Evolutionary conservation across 148 eudicot genomes (phyloP).

Genomic region (Nepenthes mirabilis): DNA sequence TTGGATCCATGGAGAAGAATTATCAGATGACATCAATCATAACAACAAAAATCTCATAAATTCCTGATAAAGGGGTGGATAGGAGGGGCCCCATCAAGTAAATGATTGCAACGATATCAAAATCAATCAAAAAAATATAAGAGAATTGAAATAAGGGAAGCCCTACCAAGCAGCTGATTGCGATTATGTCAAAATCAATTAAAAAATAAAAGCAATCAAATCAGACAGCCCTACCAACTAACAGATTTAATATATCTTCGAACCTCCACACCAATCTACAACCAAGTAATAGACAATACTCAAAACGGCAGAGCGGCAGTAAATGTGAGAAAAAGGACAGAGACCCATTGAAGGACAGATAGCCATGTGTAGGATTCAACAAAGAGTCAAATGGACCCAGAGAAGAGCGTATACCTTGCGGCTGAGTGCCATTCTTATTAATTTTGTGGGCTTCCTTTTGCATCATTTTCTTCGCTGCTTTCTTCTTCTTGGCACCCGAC

Average conservation of each 20-base stretch:
- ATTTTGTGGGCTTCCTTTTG: slow-evolving; percentile 15
- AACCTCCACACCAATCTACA: no score
- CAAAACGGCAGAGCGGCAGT: background rate
- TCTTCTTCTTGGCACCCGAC: slow-evolving; percentile 45
- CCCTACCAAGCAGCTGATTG: slow-evolving; percentile 10
- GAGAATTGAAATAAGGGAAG: no score
- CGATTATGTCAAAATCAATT: slow-evolving; percentile 9
- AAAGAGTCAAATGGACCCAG: background rate
- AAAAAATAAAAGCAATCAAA: background rate
- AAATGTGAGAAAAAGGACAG: background rate
- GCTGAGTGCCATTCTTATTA: slow-evolving; percentile 15
- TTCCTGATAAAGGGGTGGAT: background rate
- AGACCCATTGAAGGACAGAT: slow-evolving; percentile 8
- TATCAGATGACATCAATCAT: slow-evolving; percentile 5
- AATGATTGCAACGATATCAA: slow-evolving; percentile 11
- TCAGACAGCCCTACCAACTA: no score
- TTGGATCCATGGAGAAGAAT: slow-evolving; percentile 25
- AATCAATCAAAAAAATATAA: background rate
- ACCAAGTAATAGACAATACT: background rate
- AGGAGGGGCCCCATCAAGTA: slow-evolving; percentile 3
- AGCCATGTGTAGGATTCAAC: background rate
- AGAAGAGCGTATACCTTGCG: slow-evolving; percentile 33
- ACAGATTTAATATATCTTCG: no score
- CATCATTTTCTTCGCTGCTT: slow-evolving; percentile 70
- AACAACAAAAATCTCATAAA: slow-evolving; percentile 5